Base-by-base conservation (phyloP, 1,284 basidiomycete genomes). In the Xerocomus cyaneibrunnescens region DNA sequence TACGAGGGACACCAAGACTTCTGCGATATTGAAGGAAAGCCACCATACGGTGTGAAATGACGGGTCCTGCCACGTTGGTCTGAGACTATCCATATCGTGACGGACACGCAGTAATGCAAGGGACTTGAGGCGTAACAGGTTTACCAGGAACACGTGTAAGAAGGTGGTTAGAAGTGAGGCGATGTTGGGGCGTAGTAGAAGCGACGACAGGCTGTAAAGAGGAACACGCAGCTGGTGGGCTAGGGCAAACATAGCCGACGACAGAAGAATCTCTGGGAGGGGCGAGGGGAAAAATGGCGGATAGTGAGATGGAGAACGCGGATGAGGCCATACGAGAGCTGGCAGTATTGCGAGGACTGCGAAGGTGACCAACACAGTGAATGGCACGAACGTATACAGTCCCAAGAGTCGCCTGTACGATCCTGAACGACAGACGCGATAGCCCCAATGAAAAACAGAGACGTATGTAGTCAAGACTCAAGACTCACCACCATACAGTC, bases 41-140 rank as follows among this genome's bases (percentile, higher is more conserved):
- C 84, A 88, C 87, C 88, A 89, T 7, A 85, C 79, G 22, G 80
- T 75, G 19, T 69, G 65, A 69, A 90, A 91, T 3, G 80, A 77
- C 1, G 74, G 67, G 58, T 87, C 82, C 45, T 68, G 72, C 71
- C 78, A 84, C 9, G 76, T 82, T 30, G 83, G 77, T 28, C 64
- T 65, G 47, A 72, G 61, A 54, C 62, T 67, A 23, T 68, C 67
- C 65, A 77, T 76, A 57, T 73, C 65, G 51, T 76, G 73, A 16
- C 74, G 75, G 47, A 85, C 69, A 32, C 75, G 74, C 21, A 87
- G 73, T 41, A 85, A 64, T 5, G 77, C 75, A 32, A 88, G 64
- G 5, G 80, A 70, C 10, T 79, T 71, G 37, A 84, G 73, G 48
- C 83, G 82, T 23, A 87, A 72, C 23, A 76, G 49, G 48, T 79